Base-by-base conservation (phyloP, 192 early-diverging fungal species). In the Coemansia sp. region DNA sequence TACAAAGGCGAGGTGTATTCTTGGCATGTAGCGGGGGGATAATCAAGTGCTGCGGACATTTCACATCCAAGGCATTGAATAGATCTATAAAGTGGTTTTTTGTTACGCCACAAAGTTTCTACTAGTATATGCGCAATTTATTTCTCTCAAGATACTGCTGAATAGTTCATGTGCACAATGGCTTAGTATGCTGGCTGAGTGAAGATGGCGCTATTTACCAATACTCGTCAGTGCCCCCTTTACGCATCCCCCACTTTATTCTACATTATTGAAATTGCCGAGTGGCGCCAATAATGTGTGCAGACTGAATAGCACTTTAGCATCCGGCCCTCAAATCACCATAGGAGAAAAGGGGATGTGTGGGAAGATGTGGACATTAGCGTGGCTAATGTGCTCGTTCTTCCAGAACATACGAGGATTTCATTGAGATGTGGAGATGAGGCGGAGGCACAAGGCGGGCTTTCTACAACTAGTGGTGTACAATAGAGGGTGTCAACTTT, bases 201-300 rank as follows among this genome's bases (percentile, higher is more conserved):
- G 52, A 31, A 13, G 52, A 53, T 33, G 52, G 52, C 52, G 52
- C 52, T 53, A 53, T 53, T 53, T 53, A 31, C 12, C 52, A 53
- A 53, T 53, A 33, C 48, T 52, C 8, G 48, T 52, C 23, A 25
- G 48, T 52, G 48, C 23, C 21, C 23, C 52, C 13, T 14, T 3
- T 33, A 13, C 52, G 11, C 52, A 7, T 28, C 3, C 45, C 23
- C 28, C 12, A 14, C 23, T 33, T 53, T 53, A 53, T 31, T 53
- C 52, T 16, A 31, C 26, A n/a, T 53, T n/a, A 13, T 13, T 53
- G 26, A 6, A 53, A 26, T 53, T 53, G 52, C 52, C 52, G 52
- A 53, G 52, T 53, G 52, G 52, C 52, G 52, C 16, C 26, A 16
- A 53, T 53, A 53, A 13, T 53, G 26, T 26, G 26, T 53, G 26